phyloP scores from a whole-genome alignment of 2,329 filamentous ascomycete species.

The Fusarium sp. region DNA sequence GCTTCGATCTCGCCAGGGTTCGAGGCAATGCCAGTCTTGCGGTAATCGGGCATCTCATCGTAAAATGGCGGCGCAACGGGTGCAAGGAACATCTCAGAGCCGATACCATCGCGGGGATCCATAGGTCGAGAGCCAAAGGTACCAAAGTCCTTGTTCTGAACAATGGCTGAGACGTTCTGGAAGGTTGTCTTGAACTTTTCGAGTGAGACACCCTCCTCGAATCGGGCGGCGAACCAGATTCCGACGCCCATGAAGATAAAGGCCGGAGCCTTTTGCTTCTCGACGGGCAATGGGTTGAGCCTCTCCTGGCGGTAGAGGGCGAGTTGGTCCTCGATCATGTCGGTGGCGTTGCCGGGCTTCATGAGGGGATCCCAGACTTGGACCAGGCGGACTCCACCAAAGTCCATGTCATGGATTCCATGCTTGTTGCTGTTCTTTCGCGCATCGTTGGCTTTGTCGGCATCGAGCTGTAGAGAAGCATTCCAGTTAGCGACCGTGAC shows the following conservation, averaged over 20 bases:
- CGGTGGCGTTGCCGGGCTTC: conserved; percentile 50
- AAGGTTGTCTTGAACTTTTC: conserved; percentile 25
- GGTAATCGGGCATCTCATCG: conserved; percentile 30
- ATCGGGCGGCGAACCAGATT: conserved; percentile 40
- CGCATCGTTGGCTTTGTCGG: conserved; percentile 25
- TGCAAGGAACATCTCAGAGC: conserved; percentile 42
- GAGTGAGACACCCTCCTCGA: conserved; percentile 28
- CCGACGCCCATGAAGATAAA: conserved; percentile 39
- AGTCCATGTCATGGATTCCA: conserved; percentile 31
- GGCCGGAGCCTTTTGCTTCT: conserved; percentile 37
- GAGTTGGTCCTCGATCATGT: conserved; percentile 32
- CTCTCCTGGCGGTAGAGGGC: conserved; percentile 31
- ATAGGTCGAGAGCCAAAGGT: conserved; percentile 35
- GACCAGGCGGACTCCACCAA: conserved; percentile 28
- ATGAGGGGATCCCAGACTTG: conserved; percentile 74
- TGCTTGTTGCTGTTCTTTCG: conserved; percentile 28
- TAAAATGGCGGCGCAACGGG: conserved; percentile 41
- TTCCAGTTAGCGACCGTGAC: conserved; percentile 1
- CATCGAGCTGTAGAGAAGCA: conserved; percentile 25
- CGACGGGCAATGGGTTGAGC: conserved; percentile 12
- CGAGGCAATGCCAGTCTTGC: conserved; percentile 22
- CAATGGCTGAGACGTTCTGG: conserved; percentile 30
- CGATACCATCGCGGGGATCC: conserved; percentile 40
- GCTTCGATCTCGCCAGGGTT: conserved; percentile 23
- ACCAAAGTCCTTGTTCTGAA: conserved; percentile 26